Evolutionary conservation across 2,329 filamentous ascomycete species (phyloP).

Genomic region (Thielaviopsis punctulata): DNA sequence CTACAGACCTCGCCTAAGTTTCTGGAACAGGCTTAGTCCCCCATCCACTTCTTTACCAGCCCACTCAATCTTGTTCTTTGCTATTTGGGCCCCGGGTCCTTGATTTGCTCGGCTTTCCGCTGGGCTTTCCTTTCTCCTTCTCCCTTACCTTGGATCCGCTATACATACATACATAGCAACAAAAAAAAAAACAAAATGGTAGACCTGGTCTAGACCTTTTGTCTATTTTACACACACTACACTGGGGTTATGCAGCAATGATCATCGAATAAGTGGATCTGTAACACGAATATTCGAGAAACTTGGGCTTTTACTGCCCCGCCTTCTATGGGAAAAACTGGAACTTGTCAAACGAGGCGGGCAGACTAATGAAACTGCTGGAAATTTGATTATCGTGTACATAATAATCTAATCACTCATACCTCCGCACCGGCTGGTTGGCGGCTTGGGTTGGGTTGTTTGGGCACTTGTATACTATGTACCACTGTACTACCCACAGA

Average conservation of each 20-base stretch:
- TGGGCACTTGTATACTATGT: too few species aligned
- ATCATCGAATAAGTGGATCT: not conserved
- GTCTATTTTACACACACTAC: slow-evolving; percentile 3
- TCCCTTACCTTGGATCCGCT: slow-evolving; percentile 1
- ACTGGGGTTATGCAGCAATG: not conserved
- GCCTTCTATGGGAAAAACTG: not conserved
- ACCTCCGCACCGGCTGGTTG: not conserved
- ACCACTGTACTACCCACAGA: too few species aligned
- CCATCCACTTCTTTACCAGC: not conserved
- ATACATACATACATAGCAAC: not conserved
- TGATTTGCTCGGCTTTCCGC: slow-evolving; percentile 5
- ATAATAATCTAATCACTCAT: not conserved
- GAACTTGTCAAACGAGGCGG: not conserved
- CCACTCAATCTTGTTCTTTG: not conserved
- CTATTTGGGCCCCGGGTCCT: not conserved
- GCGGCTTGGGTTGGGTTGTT: too few species aligned
- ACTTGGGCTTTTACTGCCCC: not conserved
- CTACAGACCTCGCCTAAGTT: not conserved
- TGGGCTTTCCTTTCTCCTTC: too few species aligned
- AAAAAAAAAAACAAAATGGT: not conserved
- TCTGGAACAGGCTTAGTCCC: not conserved
- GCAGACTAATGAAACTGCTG: not conserved
- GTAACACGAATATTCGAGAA: not conserved
- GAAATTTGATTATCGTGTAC: not conserved
- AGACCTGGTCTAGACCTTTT: slow-evolving; percentile 5